phyloP scores from a whole-genome alignment of 768 basidiomycete species.

The Gelatoporia subvermispora region DNA sequence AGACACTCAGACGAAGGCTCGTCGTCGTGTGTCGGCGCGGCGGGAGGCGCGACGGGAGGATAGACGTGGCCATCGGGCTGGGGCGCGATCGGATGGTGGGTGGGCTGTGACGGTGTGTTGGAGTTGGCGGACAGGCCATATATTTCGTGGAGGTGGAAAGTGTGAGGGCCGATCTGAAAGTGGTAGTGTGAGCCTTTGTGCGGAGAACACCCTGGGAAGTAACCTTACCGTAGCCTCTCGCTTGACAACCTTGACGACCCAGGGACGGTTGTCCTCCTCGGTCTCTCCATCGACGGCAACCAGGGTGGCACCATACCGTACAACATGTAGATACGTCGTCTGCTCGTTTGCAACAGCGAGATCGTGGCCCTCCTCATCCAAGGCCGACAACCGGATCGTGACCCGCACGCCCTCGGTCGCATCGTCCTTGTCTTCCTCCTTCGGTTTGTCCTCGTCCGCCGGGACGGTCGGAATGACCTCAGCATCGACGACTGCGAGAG shows the following conservation, averaged over 20 bases:
- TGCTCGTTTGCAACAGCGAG: conserved; percentile 77
- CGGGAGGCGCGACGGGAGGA: conserved; percentile 32
- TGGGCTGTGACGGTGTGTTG: conserved; percentile 24
- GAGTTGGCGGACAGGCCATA: conserved; percentile 67
- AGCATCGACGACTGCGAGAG: conserved; percentile 73
- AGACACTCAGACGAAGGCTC: conserved; percentile 87
- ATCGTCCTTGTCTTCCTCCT: conserved; percentile 38
- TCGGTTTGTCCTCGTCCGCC: conserved; percentile 33
- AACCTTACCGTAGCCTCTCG: conserved; percentile 76
- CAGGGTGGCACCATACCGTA: conserved; percentile 53
- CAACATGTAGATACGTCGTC: conserved; percentile 81
- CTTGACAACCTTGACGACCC: conserved; percentile 91
- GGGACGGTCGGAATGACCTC: conserved; percentile 35
- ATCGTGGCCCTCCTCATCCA: conserved; percentile 70
- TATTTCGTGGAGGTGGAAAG: conserved; percentile 94
- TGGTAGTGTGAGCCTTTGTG: conserved; percentile 1
- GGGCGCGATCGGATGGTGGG: conserved; percentile 29
- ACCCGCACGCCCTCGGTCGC: conserved; percentile 62
- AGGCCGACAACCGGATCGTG: conserved; percentile 74
- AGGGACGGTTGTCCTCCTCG: conserved; percentile 58
- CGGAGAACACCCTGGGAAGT: not conserved
- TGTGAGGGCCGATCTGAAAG: conserved; percentile 79
- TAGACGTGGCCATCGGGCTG: conserved; percentile 39
- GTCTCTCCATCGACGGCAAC: conserved; percentile 12
- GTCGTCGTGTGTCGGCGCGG: conserved; percentile 42